phyloP scores from a whole-genome alignment of 148 eudicot species.

The Oxyria digyna region DNA sequence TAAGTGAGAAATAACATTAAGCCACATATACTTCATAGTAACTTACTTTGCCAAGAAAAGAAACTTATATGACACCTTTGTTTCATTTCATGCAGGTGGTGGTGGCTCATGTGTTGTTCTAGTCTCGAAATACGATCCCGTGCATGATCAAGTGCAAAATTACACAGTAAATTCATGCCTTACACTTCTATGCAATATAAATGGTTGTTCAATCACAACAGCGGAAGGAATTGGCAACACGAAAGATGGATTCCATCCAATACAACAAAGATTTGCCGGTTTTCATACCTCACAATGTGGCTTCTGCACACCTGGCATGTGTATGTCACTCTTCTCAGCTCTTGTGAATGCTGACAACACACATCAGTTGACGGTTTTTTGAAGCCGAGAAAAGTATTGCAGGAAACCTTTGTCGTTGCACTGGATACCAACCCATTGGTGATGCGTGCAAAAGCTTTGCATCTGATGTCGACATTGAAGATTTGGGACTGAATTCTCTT shows the following conservation, averaged over 20 bases:
- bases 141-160: constrained; percentile 32
- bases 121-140: constrained; percentile 58
- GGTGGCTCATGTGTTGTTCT: constrained; percentile 86
- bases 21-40: too few relatives aligned
- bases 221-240: constrained; percentile 84
- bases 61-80: too few relatives aligned
- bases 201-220: constrained; percentile 78
- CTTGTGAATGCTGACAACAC: constrained; percentile 63
- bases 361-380: constrained; percentile 39
- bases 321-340: constrained; percentile 78
- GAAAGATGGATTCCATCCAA: constrained; percentile 85
- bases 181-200: constrained; percentile 69
- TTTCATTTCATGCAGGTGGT: too few relatives aligned
- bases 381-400: constrained; percentile 77
- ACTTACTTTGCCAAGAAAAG: too few relatives aligned
- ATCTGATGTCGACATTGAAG: constrained; percentile 79
- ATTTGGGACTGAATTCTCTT: constrained; percentile 69
- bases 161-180: constrained; percentile 75
- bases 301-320: constrained; percentile 95
- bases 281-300: constrained; percentile 96
- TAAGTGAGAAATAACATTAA: too few relatives aligned
- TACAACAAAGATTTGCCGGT: constrained; percentile 80
- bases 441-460: constrained; percentile 98
- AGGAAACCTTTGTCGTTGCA: constrained; percentile 91
- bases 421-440: constrained; percentile 87